A percentile compares a stretch with the other conserved stretches of the same genome.
These are phyloP conservation scores for Talaromyces liani DNA, from an alignment of 495 filamentous ascomycete species.

Conservation along the genomic window DNA sequence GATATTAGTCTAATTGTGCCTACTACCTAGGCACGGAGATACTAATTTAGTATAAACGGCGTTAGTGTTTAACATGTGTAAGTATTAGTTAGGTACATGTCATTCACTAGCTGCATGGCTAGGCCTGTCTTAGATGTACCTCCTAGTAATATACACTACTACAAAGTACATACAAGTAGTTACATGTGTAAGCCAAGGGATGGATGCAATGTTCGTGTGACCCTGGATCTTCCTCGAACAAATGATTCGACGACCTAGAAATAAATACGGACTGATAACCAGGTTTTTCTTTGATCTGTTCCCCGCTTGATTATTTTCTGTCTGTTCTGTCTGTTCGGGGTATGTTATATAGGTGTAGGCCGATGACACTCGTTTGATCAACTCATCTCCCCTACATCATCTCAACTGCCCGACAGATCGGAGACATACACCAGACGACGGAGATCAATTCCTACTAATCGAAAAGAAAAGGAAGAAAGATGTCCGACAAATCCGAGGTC, in stretches of 20 bases:
- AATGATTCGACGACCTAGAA: neutral
- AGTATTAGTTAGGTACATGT: no score
- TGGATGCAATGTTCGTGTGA: neutral
- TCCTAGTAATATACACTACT: neutral
- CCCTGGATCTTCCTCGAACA: neutral
- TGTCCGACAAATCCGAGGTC: neutral
- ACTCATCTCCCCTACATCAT: neutral
- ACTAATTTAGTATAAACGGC: no score
- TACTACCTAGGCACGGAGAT: no score
- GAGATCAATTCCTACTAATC: neutral
- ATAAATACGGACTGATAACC: neutral
- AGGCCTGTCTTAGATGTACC: neutral
- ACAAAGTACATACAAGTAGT: no score
- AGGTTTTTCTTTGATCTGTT: neutral
- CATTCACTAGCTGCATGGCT: no score
- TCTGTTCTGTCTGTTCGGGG: neutral
- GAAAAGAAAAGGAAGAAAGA: neutral
- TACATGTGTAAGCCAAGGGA: no score
- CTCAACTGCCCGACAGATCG: neutral
- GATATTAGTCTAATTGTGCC: no score
- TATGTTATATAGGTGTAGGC: neutral
- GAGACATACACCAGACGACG: neutral
- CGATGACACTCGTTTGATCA: neutral
- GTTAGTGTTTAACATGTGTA: no score
- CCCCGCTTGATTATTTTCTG: neutral